These are phyloP conservation scores for Protomyces gravidus DNA, from an alignment of 1,139 yeast genomes.

Conservation along the genomic window DNA sequence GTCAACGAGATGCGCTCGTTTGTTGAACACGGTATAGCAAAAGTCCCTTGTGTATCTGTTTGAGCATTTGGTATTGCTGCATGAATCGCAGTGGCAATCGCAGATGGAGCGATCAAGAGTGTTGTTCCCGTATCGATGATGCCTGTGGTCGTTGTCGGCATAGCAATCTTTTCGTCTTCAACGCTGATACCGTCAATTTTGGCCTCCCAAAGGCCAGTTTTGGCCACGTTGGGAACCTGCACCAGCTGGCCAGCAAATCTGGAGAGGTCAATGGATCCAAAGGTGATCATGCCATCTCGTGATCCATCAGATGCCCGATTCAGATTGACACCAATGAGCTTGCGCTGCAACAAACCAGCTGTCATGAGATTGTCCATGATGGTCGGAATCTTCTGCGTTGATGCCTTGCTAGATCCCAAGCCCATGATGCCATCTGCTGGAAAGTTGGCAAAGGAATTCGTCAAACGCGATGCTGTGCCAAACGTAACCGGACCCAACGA, in stretches of 20 bases:
- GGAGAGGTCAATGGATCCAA: conserved; percentile 46
- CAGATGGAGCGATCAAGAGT: conserved; percentile 54
- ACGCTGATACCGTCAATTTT: conserved; percentile 44
- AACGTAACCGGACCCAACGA: conserved; percentile 48
- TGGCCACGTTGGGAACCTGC: conserved; percentile 44
- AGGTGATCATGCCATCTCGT: conserved; percentile 44
- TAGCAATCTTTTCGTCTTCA: conserved; percentile 41
- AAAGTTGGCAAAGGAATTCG: conserved; percentile 52
- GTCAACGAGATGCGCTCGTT: conserved; percentile 44
- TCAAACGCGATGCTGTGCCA: conserved; percentile 55
- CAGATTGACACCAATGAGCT: conserved; percentile 47
- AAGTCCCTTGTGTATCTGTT: conserved; percentile 46
- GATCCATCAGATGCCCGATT: conserved; percentile 41
- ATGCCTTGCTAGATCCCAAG: conserved; percentile 45
- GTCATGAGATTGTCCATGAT: conserved; percentile 44
- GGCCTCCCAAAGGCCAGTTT: conserved; percentile 54
- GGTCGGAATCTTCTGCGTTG: conserved; percentile 41
- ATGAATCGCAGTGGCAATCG: conserved; percentile 55
- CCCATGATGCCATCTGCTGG: conserved; percentile 54
- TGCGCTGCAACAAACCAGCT: conserved; percentile 41
- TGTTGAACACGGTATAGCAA: conserved; percentile 50
- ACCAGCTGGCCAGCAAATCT: conserved; percentile 47
- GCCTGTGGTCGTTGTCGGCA: conserved; percentile 45
- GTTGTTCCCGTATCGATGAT: conserved; percentile 68
- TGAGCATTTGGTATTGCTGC: conserved; percentile 47